Evolutionary conservation across 129 eudicot species (phyloP).

Genomic region (Escallonia herrerae): DNA sequence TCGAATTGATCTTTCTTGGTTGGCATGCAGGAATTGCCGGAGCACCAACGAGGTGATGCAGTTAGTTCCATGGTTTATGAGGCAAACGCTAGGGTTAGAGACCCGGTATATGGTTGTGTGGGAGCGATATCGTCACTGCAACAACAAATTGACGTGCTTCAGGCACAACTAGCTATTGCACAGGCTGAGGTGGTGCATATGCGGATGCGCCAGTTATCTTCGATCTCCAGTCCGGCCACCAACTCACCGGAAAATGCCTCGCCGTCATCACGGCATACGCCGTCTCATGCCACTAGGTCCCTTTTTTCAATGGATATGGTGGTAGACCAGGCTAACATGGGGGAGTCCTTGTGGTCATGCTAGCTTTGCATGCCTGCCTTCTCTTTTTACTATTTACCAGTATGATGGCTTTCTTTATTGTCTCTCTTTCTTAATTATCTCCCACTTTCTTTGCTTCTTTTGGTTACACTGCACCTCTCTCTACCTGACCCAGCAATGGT

Average conservation of each 20-base stretch:
- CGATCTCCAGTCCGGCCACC: conserved; percentile 23
- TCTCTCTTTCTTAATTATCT: conserved; percentile 2
- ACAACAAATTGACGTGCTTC: conserved; percentile 68
- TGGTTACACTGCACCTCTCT: conserved; percentile 37
- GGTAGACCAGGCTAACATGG: conserved; percentile 59
- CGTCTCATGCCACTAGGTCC: conserved; percentile 50
- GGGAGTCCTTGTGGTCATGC: conserved; percentile 79
- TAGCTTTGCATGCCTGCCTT: conserved; percentile 23
- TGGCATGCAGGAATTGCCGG: conserved; percentile 60
- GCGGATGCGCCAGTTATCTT: conserved; percentile 62
- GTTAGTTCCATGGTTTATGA: conserved; percentile 88
- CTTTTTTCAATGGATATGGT: conserved; percentile 79
- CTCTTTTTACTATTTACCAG: conserved; percentile 15
- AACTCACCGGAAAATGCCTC: conserved; percentile 53
- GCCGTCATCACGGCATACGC: conserved; percentile 43
- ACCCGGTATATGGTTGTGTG: conserved; percentile 82
- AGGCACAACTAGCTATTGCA: conserved; percentile 61
- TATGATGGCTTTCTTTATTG: conserved; percentile 30
- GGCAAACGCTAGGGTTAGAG: conserved; percentile 78
- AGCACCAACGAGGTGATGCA: conserved; percentile 81
- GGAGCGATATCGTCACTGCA: conserved; percentile 81
- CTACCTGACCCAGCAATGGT: conserved; percentile 40
- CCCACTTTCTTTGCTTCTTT: conserved; percentile 7
- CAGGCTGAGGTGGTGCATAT: conserved; percentile 80
- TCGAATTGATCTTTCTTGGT: neutral